These are phyloP conservation scores for Fusarium azukiicola DNA, from an alignment of 2,329 filamentous ascomycete genomes.

Conservation along the genomic window DNA sequence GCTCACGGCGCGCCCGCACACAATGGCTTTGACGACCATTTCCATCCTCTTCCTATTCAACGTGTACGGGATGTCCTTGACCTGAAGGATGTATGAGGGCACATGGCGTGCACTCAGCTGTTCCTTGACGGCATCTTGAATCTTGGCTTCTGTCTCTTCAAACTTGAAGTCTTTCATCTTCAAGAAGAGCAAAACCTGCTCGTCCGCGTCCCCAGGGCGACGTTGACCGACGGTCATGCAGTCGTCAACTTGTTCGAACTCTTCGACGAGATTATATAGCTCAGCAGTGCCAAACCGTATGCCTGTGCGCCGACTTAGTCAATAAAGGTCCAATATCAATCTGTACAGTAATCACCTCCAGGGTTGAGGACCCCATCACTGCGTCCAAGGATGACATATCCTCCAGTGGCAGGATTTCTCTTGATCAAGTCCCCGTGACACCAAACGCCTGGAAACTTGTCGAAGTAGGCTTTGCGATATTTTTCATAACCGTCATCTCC, in stretches of 20 bases:
- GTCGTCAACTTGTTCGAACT: constrained; percentile 17
- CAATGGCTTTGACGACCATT: constrained; percentile 11
- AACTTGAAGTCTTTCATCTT: no score
- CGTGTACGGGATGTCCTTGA: constrained; percentile 16
- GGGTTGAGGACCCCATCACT: constrained; percentile 35
- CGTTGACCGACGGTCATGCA: constrained; percentile 26
- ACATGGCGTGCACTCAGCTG: not conserved
- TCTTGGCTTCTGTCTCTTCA: no score
- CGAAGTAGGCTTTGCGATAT: constrained; percentile 26
- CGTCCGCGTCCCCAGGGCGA: constrained; percentile 22
- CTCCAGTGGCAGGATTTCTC: constrained; percentile 4
- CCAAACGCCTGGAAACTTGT: constrained; percentile 7
- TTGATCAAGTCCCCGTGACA: constrained; percentile 23
- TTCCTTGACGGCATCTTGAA: not conserved
- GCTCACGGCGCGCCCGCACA: not conserved
- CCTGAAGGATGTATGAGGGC: constrained; percentile 6
- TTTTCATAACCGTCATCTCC: constrained; percentile 11
- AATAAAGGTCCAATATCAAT: not conserved
- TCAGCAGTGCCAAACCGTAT: constrained; percentile 33
- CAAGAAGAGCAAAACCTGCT: constrained; percentile 25
- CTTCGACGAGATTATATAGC: constrained; percentile 27
- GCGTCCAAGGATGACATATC: constrained; percentile 24
- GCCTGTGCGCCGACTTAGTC: not conserved
- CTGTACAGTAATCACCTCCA: not conserved
- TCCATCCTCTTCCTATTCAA: constrained; percentile 14